Percentiles rank a stretch among this genome's conserved stretches.
Evolutionary conservation across 345 rosid species (phyloP).

Genomic region (Clarkia xantiana): DNA sequence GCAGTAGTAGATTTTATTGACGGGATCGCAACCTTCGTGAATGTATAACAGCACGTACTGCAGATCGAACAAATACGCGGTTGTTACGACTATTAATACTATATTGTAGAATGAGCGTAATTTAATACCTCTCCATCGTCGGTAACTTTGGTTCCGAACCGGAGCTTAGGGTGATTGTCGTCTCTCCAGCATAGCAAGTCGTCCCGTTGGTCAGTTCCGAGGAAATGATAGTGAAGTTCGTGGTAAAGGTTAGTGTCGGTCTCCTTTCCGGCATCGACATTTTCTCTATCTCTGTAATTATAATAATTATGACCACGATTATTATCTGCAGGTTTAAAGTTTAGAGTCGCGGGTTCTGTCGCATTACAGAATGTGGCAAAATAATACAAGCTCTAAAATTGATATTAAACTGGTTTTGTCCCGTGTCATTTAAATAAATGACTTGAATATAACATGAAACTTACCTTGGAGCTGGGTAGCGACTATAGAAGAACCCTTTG

Average conservation of each 20-base stretch:
- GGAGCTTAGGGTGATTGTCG: slow-evolving; percentile 56
- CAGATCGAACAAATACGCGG: slow-evolving; percentile 10
- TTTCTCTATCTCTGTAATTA: slow-evolving; percentile 54
- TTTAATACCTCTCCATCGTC: slow-evolving; percentile 69
- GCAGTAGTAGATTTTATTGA: slow-evolving; percentile 67
- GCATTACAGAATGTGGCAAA: too few relatives aligned
- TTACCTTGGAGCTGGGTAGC: slow-evolving; percentile 76
- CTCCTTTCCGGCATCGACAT: slow-evolving; percentile 87
- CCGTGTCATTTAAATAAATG: too few relatives aligned
- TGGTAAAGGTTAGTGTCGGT: slow-evolving; percentile 73
- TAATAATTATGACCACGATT: neutral
- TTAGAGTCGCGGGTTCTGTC: too few relatives aligned
- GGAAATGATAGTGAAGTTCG: slow-evolving; percentile 64
- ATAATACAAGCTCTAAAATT: too few relatives aligned
- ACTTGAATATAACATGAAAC: slow-evolving; percentile 13
- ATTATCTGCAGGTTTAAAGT: too few relatives aligned
- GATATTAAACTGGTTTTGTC: too few relatives aligned
- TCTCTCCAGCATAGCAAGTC: slow-evolving; percentile 93
- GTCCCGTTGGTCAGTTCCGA: slow-evolving; percentile 63
- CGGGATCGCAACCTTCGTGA: slow-evolving; percentile 58
- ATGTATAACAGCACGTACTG: slow-evolving; percentile 60
- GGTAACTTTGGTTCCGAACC: slow-evolving; percentile 41
- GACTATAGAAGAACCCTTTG: slow-evolving; percentile 84
- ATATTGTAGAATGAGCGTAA: too few relatives aligned
- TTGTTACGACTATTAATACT: too few relatives aligned